These are phyloP conservation scores for Naumovozyma dairenensis DNA, from an alignment of 805 yeast species.

Conservation along the genomic window DNA sequence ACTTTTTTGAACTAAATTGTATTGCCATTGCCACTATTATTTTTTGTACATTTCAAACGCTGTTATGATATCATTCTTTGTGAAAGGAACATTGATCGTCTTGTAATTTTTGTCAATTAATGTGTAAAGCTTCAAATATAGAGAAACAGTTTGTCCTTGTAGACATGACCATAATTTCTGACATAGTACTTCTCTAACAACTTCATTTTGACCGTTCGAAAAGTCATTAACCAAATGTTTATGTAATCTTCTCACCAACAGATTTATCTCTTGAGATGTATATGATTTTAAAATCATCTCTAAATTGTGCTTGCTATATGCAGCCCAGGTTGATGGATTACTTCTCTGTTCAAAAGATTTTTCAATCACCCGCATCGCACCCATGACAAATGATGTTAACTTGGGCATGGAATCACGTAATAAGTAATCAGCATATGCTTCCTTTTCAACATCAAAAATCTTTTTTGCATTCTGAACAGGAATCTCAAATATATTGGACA, in stretches of 20 bases:
- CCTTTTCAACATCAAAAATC: slow-evolving; percentile 28
- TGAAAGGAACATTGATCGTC: slow-evolving; percentile 42
- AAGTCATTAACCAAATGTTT: slow-evolving; percentile 50
- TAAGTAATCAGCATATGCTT: slow-evolving; percentile 37
- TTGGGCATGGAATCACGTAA: slow-evolving; percentile 54
- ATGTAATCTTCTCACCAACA: slow-evolving; percentile 45
- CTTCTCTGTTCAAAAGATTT: slow-evolving; percentile 23
- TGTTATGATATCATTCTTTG: slow-evolving; percentile 46
- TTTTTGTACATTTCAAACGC: slow-evolving; percentile 35
- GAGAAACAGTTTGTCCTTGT: slow-evolving; percentile 50
- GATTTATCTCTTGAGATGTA: slow-evolving; percentile 47
- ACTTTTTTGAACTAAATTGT: too few species aligned
- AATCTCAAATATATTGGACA: slow-evolving; percentile 13
- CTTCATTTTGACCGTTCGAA: slow-evolving; percentile 15
- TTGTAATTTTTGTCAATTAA: slow-evolving; percentile 48
- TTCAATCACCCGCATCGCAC: slow-evolving; percentile 42
- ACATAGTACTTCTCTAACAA: slow-evolving; percentile 35
- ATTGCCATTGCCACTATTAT: too few species aligned
- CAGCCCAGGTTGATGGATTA: slow-evolving; percentile 49
- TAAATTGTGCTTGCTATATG: slow-evolving; percentile 51
- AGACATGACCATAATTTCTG: slow-evolving; percentile 62
- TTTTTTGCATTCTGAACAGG: slow-evolving; percentile 18
- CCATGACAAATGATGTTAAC: slow-evolving; percentile 53
- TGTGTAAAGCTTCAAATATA: slow-evolving; percentile 44
- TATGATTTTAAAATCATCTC: slow-evolving; percentile 47